Evolutionary conservation across 2,329 filamentous ascomycete genomes (phyloP).

Genomic region (Colletotrichum phormii): DNA sequence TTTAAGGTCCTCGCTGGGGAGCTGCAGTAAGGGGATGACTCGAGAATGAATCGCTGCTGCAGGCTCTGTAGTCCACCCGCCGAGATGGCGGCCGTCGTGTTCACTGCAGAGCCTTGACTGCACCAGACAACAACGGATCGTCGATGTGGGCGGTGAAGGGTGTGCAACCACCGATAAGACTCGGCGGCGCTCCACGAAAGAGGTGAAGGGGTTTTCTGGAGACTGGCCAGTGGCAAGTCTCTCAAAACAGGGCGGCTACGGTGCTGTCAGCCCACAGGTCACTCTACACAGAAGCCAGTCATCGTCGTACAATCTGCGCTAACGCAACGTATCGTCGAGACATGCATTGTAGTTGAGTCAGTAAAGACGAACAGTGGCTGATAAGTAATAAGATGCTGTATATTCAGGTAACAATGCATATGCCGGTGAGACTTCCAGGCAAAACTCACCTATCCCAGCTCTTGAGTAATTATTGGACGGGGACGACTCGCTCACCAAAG

Average conservation of each 20-base stretch:
- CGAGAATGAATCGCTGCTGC: no score
- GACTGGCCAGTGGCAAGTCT: neutral
- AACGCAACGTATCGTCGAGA: neutral
- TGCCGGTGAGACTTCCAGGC: neutral
- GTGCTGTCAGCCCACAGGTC: neutral
- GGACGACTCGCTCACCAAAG: neutral
- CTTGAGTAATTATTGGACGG: no score
- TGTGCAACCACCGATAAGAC: neutral
- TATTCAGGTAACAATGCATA: constrained; percentile 1
- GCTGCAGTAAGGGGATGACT: no score
- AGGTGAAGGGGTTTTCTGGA: neutral
- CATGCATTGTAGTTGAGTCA: neutral
- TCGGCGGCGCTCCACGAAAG: neutral
- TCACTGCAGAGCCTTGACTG: neutral
- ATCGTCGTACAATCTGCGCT: neutral
- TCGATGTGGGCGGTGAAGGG: neutral
- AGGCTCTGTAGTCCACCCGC: no score
- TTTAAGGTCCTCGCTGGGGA: no score
- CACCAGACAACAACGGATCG: neutral
- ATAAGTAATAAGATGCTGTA: neutral
- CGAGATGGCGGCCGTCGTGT: no score
- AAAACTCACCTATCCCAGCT: no score
- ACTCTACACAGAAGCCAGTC: neutral
- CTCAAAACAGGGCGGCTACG: no score
- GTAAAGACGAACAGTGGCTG: neutral